These are phyloP conservation scores for Ceratocystis ficicola DNA, from an alignment of 2,329 filamentous ascomycete genomes.

Conservation along the genomic window DNA sequence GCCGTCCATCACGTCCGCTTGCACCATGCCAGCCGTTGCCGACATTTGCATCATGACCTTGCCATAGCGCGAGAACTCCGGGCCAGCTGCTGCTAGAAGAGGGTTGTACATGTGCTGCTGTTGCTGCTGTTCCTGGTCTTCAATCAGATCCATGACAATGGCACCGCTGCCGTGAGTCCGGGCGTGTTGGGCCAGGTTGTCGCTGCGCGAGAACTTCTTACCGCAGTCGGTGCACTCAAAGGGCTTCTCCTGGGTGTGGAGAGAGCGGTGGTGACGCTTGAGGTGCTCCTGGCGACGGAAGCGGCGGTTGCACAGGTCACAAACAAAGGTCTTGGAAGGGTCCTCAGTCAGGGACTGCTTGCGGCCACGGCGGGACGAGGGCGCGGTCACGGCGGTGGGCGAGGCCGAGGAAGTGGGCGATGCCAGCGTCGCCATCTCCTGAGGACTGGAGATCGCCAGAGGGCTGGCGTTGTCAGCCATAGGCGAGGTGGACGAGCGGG, in stretches of 20 bases:
- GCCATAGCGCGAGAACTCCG: constrained; percentile 57
- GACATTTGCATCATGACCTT: constrained; percentile 67
- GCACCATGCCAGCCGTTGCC: constrained; percentile 40
- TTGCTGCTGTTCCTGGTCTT: constrained; percentile 45
- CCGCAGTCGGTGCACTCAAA: constrained; percentile 96
- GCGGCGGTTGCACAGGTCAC: constrained; percentile 87
- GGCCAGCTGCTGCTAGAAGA: constrained; percentile 34
- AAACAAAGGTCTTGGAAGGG: constrained; percentile 95
- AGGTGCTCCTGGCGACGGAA: constrained; percentile 98
- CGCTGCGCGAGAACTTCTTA: constrained; percentile 97
- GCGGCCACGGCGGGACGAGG: constrained; percentile 80
- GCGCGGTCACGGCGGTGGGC: constrained; percentile 36
- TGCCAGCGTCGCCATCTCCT: constrained; percentile 30
- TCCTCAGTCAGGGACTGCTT: constrained; percentile 98
- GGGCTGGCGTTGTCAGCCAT: neutral
- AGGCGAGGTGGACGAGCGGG: neutral
- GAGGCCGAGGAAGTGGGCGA: constrained; percentile 32
- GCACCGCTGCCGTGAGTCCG: constrained; percentile 84
- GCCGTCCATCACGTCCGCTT: constrained; percentile 38
- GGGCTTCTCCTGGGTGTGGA: constrained; percentile 97
- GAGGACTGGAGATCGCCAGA: constrained; percentile 21
- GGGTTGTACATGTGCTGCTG: constrained; percentile 30
- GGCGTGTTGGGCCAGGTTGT: constrained; percentile 93
- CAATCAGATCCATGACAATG: constrained; percentile 80
- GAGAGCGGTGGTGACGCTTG: constrained; percentile 95